phyloP scores from a whole-genome alignment of 176 grass and related monocot genomes.

The Avena insularis region DNA sequence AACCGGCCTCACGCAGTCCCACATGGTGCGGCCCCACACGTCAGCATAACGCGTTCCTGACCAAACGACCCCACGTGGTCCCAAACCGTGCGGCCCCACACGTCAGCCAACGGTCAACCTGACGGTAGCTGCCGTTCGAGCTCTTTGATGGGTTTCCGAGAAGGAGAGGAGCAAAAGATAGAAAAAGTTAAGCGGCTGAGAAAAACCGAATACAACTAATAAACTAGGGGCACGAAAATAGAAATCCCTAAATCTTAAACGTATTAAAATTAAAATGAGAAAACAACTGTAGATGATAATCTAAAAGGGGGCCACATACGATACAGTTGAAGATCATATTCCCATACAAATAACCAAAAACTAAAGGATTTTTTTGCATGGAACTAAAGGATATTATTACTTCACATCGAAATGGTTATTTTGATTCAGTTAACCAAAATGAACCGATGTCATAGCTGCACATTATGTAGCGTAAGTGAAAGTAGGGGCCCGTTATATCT shows the following conservation, averaged over 20 bases:
- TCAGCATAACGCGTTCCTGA: too few species aligned
- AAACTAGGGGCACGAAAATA: too few species aligned
- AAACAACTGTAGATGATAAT: neutral
- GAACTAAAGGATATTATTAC: neutral
- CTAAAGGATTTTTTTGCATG: neutral
- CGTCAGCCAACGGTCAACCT: too few species aligned
- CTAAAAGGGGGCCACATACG: neutral
- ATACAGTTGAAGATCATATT: neutral
- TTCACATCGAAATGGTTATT: neutral
- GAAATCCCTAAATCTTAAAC: neutral
- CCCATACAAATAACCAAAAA: neutral
- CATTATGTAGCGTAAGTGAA: neutral
- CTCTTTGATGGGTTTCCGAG: too few species aligned
- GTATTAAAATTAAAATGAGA: neutral
- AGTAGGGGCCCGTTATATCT: neutral
- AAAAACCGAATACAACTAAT: too few species aligned
- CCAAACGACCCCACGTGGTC: too few species aligned
- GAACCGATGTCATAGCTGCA: neutral
- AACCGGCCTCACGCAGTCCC: too few species aligned
- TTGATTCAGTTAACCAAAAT: neutral
- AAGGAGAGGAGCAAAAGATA: neutral
- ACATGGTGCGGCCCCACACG: too few species aligned
- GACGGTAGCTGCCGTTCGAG: too few species aligned
- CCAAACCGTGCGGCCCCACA: too few species aligned
- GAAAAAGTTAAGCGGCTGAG: too few species aligned